A percentile compares a stretch with the other conserved stretches of the same genome.
phyloP scores from a whole-genome alignment of 305 asterid genomes.

The Withania somnifera region DNA sequence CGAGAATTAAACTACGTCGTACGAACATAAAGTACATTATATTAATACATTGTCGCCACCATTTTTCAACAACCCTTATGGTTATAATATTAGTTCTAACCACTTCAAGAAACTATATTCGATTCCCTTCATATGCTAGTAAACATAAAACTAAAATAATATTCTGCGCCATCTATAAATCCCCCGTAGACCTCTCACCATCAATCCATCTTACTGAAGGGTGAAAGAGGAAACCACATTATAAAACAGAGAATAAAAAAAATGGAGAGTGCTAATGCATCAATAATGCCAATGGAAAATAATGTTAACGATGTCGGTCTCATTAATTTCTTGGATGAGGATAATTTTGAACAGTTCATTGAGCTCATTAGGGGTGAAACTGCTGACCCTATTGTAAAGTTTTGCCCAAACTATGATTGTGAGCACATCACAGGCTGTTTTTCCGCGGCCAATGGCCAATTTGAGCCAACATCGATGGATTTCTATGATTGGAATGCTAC shows the following conservation, averaged over 20 bases:
- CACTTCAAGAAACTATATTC: not conserved
- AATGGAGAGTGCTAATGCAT: constrained; percentile 13
- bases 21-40: not conserved
- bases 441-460: not conserved
- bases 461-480: not conserved
- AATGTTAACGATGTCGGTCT: constrained; percentile 13
- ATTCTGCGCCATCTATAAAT: constrained; percentile 7
- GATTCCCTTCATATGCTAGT: constrained; percentile 18
- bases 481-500: constrained; percentile 4
- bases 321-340: constrained; percentile 27
- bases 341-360: constrained; percentile 24
- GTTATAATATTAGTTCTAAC: not conserved
- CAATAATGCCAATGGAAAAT: constrained; percentile 8
- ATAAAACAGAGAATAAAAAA: not conserved
- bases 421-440: constrained; percentile 5
- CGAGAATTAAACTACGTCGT: not conserved
- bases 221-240: not conserved
- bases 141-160: not conserved
- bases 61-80: not conserved
- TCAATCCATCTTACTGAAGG: not conserved
- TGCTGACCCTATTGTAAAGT: constrained; percentile 11
- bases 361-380: constrained; percentile 20
- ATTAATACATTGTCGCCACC: not conserved
- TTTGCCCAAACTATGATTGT: not conserved
- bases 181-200: not conserved